Base-by-base conservation (phyloP, 768 basidiomycete genomes). In the Termitomyces titanicus region DNA sequence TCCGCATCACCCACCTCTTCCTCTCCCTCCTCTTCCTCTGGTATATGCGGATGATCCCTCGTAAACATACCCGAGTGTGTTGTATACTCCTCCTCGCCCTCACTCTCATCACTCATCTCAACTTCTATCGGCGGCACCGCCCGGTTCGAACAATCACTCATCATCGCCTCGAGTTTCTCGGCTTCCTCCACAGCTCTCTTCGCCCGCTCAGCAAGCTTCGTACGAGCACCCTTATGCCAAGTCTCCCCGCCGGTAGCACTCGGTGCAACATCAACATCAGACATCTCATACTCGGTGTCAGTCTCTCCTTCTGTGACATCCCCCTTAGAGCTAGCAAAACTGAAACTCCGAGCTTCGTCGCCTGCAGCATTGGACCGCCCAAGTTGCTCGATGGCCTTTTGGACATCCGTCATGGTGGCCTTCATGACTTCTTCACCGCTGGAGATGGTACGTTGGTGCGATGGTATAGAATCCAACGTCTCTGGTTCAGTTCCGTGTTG, bases 381-480 rank as follows among this genome's bases (percentile, higher is more conserved):
- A 24, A 94, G 84, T 63, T 94, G 90, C 57, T 94, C 90, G 62
- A 95, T 94, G 18, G 92, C 93, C 60, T 90, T 75, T 68, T 96
- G 90, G 6, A 96, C 90, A 54, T 95, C 92, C 3, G 88, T 92
- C 79, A 95, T 79, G 2, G 93, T 96, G 1, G 87, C 90, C 37
- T 83, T 82, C 89, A 96, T 93, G 54, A 89, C 81, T 57, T 82
- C 83, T 13, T 79, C 74, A 40, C 73, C 71, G 38, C 63, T 65
- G 15, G 64, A 61, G 9, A 62, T 43, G 29, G 50, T 54, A 10
- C 62, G 54, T n/a, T 62, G 58, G 25, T 58, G 64, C 59, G 64
- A 63, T 39, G 47, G 54, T 39, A 60, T 63, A 43, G 64, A 27
- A 1, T 5, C n/a, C 15, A 27, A 39, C 18, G 9, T 60, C n/a